Percentiles rank a stretch among this genome's conserved stretches.
phyloP scores from a whole-genome alignment of 1,284 basidiomycete genomes.

The Volvariella surrecta region DNA sequence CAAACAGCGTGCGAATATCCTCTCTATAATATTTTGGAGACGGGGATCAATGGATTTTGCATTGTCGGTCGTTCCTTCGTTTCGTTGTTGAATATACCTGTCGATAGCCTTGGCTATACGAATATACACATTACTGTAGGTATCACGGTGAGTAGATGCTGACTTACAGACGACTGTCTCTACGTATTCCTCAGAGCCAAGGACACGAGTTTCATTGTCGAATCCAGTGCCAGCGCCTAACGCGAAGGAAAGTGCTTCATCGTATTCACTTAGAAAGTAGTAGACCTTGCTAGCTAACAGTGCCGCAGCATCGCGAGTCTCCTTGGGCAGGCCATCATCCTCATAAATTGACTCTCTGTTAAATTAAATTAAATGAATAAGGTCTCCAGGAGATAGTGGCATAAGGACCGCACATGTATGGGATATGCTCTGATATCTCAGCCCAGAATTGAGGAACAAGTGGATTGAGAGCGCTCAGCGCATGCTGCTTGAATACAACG shows the following conservation, averaged over 20 bases:
- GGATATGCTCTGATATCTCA: conserved; percentile 92
- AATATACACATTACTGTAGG: conserved; percentile 4
- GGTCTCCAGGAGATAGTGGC: conserved; percentile 8
- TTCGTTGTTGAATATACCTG: conserved; percentile 67
- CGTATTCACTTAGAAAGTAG: conserved; percentile 90
- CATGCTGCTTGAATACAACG: conserved; percentile 81
- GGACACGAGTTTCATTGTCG: conserved; percentile 57
- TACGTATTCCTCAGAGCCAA: conserved; percentile 76
- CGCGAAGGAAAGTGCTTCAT: conserved; percentile 90
- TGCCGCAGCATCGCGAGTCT: conserved; percentile 75
- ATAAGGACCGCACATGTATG: conserved; percentile 63
- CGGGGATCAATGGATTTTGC: conserved; percentile 66
- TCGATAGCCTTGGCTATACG: conserved; percentile 85
- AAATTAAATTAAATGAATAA: conserved; percentile 14
- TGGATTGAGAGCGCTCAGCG: conserved; percentile 72
- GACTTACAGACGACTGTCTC: conserved; percentile 83
- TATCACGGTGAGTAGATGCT: background rate
- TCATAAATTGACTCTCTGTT: conserved; percentile 85
- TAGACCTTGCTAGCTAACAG: conserved; percentile 93
- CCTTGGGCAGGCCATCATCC: conserved; percentile 61
- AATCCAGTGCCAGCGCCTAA: conserved; percentile 85
- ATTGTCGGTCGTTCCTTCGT: conserved; percentile 41
- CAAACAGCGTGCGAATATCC: conserved; percentile 79
- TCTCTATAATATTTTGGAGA: conserved; percentile 77
- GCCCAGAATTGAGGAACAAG: conserved; percentile 95